Base-by-base conservation (phyloP, 306 rosid species). In the Lotus japonicus region DNA sequence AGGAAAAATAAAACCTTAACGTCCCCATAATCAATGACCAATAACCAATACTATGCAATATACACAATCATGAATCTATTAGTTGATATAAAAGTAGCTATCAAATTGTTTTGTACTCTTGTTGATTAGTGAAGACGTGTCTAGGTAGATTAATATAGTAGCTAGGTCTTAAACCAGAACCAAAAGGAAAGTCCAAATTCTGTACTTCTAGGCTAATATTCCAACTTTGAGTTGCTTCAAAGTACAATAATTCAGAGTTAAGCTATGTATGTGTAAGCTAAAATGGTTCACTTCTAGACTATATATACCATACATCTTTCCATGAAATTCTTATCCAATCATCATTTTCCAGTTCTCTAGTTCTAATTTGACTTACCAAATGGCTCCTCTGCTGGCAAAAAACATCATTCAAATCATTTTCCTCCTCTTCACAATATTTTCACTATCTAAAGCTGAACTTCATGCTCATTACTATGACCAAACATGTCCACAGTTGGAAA, bases 401-500 rank as follows among this genome's bases (percentile, higher is more conserved):
- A 67, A 28, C 28, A 58, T 41, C 6, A 60, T 58, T 41, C 50
- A 54, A 45, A 41, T 72, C 17, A 55, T 61, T 26, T 77, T 83
- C 68, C 67, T 84, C 31, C 33, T 84, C 15, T 21, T 76, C 9
- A 41, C 74, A 14, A 17, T 63, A 68, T 63, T 74, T 74, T 66
- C 81, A 26, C 9, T 35, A 42, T 70, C 83, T 21, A 81, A 69
- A 76, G 85, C 86, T 5, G 77, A 50, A 9, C 81, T 85, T 19
- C 43, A 77, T 72, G 70, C 75, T 13, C 75, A 83, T 35, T 89
- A 75, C 61, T 85, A 89, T 68, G 78, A 73, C 51, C 72, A 84
- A 77, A 81, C 83, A 44, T 87, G 97, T 62, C 87, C 91, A 45
- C 79, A 82, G 48, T 67, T 81, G 57, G 92, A 92, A 67, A 79